Evolutionary conservation across 495 filamentous ascomycete genomes (phyloP).

Genomic region (Penicillium tannophilum): DNA sequence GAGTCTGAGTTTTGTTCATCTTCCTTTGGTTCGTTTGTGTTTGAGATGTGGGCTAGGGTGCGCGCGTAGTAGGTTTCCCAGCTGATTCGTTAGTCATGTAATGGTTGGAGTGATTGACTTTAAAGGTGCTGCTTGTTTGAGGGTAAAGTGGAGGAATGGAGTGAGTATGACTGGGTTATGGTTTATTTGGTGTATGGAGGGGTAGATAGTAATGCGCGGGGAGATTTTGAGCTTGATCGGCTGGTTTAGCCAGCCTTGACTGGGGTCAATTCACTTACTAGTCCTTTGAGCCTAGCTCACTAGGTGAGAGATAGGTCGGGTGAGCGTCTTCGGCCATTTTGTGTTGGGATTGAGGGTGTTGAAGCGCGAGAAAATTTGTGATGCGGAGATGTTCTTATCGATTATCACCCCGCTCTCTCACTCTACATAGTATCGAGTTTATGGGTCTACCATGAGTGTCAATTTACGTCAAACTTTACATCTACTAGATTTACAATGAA

Average conservation of each 20-base stretch:
- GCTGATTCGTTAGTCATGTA: slow-evolving; percentile 16
- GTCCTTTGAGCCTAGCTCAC: slow-evolving; percentile 57
- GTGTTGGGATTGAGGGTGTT: slow-evolving; percentile 8
- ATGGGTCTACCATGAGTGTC: not conserved
- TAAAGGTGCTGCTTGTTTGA: too few relatives aligned
- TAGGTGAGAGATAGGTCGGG: slow-evolving; percentile 50
- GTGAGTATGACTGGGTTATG: not conserved
- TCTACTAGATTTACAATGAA: not conserved
- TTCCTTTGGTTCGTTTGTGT: slow-evolving; percentile 8
- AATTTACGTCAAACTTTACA: not conserved
- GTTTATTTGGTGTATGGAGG: slow-evolving; percentile 14
- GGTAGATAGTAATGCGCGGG: slow-evolving; percentile 9
- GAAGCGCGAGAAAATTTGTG: slow-evolving; percentile 23
- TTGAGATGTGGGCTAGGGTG: slow-evolving; percentile 43
- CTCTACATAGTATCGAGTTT: not conserved
- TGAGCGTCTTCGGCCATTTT: slow-evolving; percentile 33
- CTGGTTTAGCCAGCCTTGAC: not conserved
- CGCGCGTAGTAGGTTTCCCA: slow-evolving; percentile 53
- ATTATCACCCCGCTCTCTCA: slow-evolving; percentile 18
- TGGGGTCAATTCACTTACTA: slow-evolving; percentile 41
- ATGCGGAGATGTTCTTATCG: slow-evolving; percentile 5
- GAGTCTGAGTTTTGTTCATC: slow-evolving; percentile 12
- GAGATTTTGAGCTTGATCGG: not conserved
- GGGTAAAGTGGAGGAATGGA: not conserved
- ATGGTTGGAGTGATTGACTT: not conserved